phyloP scores from a whole-genome alignment of 2,329 filamentous ascomycete genomes.

The Verticillium nubilum region DNA sequence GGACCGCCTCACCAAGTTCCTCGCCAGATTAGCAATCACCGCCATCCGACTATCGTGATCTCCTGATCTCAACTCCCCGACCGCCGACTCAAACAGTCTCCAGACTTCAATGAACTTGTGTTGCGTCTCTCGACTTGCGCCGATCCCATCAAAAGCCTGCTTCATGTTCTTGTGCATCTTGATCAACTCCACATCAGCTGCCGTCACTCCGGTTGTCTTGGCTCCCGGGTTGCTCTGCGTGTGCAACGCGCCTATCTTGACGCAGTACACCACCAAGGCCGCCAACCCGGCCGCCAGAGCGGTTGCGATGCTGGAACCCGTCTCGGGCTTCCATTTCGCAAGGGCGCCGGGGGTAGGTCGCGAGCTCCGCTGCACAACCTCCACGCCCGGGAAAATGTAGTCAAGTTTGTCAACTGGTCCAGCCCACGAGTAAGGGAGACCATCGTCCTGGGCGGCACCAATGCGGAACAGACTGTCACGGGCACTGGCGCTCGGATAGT shows the following conservation, averaged over 20 bases:
- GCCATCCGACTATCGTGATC: background rate
- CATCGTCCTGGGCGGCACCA: conserved; percentile 17
- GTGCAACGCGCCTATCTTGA: conserved; percentile 8
- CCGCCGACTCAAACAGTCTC: conserved; percentile 15
- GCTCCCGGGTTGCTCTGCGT: conserved; percentile 9
- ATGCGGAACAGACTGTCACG: conserved; percentile 18
- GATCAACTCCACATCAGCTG: conserved; percentile 3
- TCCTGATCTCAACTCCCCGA: background rate
- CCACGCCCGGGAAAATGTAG: conserved; percentile 23
- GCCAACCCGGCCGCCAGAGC: conserved; percentile 23
- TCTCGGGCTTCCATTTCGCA: background rate
- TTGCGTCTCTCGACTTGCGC: conserved; percentile 14
- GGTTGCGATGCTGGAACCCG: conserved; percentile 22
- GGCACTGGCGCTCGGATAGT: conserved; percentile 11
- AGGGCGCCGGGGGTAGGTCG: background rate
- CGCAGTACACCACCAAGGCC: conserved; percentile 23
- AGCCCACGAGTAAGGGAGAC: conserved; percentile 13
- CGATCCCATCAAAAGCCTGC: conserved; percentile 13
- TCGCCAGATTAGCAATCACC: background rate
- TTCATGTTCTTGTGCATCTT: conserved; percentile 15
- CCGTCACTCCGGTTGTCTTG: conserved; percentile 1
- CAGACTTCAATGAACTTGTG: conserved; percentile 20
- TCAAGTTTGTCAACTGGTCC: conserved; percentile 16
- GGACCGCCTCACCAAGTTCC: background rate
- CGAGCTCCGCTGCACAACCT: conserved; percentile 13